phyloP scores from a whole-genome alignment of 2,329 filamentous ascomycete genomes.

The Orbilia blumenaviensis region DNA sequence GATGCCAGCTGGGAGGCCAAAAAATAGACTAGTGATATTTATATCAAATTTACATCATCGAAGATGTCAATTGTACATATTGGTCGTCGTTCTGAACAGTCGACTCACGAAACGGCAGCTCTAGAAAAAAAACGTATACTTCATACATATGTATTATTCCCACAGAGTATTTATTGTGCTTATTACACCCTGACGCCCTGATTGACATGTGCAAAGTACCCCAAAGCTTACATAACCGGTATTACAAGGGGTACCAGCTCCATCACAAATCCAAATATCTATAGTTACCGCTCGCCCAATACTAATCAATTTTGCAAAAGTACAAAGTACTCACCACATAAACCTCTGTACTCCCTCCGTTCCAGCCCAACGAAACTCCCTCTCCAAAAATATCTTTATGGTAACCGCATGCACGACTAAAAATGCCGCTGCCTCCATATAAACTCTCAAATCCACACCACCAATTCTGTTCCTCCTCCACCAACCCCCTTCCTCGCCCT shows the following conservation, averaged over 20 bases:
- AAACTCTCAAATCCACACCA: slow-evolving; percentile 62
- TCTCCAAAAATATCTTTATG: slow-evolving; percentile 75
- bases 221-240: background rate
- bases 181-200: background rate
- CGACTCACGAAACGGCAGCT: no score
- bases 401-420: slow-evolving; percentile 71
- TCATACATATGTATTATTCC: no score
- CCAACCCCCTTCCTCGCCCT: slow-evolving; percentile 2
- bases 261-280: no score
- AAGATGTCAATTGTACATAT: background rate
- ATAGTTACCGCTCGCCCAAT: no score
- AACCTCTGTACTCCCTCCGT: slow-evolving; percentile 75
- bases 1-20: background rate
- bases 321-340: slow-evolving; percentile 71
- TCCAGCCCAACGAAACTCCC: slow-evolving; percentile 73
- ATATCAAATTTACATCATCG: no score
- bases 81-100: no score
- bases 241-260: background rate
- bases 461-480: slow-evolving; percentile 30
- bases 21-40: no score
- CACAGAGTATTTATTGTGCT: no score
- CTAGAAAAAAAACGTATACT: no score
- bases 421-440: slow-evolving; percentile 76
- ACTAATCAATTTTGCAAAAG: no score
- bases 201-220: no score